Conservation (phyloP, 164 flowering plant species). For the Vitis amurensis region DNA sequence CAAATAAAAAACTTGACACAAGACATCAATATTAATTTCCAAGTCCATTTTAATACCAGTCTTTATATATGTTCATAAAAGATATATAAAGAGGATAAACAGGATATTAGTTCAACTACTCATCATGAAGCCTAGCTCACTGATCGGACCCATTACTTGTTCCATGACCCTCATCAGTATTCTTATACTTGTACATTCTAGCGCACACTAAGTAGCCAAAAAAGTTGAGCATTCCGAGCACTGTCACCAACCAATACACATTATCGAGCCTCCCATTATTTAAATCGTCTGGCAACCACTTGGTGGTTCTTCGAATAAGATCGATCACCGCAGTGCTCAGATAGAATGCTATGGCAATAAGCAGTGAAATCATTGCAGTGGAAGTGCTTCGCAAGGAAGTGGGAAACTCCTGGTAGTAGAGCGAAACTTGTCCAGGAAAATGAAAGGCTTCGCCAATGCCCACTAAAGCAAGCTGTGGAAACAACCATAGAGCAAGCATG, state of each 20-base stretch:
- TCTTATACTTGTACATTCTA: slow-evolving; percentile 30
- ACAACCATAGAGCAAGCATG: slow-evolving; percentile 25
- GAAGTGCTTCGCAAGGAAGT: slow-evolving; percentile 22
- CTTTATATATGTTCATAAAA: no score
- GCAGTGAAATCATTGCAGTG: slow-evolving; percentile 8
- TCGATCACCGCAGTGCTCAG: slow-evolving; percentile 17
- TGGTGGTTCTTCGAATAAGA: no score
- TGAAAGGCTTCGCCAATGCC: slow-evolving; percentile 20
- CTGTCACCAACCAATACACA: slow-evolving; percentile 40
- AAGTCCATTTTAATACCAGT: no score
- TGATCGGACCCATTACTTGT: neutral
- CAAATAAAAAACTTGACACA: no score
- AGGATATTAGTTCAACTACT: no score
- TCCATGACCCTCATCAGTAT: neutral
- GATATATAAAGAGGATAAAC: no score
- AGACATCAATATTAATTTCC: no score
- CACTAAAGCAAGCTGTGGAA: slow-evolving; percentile 19
- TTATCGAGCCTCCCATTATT: neutral
- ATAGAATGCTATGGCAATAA: slow-evolving; percentile 15
- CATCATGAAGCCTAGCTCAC: no score
- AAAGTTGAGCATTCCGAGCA: slow-evolving; percentile 35
- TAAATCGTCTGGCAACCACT: no score
- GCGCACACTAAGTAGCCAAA: slow-evolving; percentile 38
- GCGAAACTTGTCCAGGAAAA: slow-evolving; percentile 16
- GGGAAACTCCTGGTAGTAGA: slow-evolving; percentile 27